Evolutionary conservation across 129 eudicot genomes (phyloP), one percentile per base, ranked within the genome.

Genomic region (Erigeron canadensis): DNA sequence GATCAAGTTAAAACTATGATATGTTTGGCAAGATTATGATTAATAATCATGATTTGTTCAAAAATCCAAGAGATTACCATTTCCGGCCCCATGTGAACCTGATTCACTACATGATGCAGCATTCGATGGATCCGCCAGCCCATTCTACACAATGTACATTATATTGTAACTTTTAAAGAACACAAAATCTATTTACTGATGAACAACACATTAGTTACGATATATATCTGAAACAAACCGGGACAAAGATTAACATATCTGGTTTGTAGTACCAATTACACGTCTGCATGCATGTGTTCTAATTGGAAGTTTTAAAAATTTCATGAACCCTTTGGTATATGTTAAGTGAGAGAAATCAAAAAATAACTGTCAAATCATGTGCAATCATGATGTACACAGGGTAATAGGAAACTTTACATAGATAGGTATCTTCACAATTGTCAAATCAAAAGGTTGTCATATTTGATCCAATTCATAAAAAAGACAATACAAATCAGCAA

Each of bases 101-200:
- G 48, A 7, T 13, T 39, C 28, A 17, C n/a, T 40, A 40, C 34
- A 42, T 38, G 50, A 38, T 23, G 43, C 63, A 38, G 53, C 40
- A 10, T 58, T 51, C 21, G 77, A 71, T 45, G 81, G 28, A 57
- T 75, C 79, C 18, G 75, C 85, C 21, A 19, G 45, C 69, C 57
- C 61, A 57, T 57, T 79, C 93, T 87, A 87, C 75, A 74, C 18
- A 51, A 69, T 19, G 53, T 68, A 46, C 3, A 55, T 41, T 39
- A 66, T 17, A 72, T 9, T 39, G 56, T 69, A 46, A 75, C 60
- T 80, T 42, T 45, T 57, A 44, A 44, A 37, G 44, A 38, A 46
- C 37, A 53, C 58, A 53, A 6, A 53, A 16, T 7, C 58, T 21
- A 51, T 16, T 4, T 50, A 16, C 58, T 6, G 10, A 53, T 16